These are phyloP conservation scores for Avena insularis DNA, from an alignment of 176 grass and related monocot genomes.

Conservation along the genomic window DNA sequence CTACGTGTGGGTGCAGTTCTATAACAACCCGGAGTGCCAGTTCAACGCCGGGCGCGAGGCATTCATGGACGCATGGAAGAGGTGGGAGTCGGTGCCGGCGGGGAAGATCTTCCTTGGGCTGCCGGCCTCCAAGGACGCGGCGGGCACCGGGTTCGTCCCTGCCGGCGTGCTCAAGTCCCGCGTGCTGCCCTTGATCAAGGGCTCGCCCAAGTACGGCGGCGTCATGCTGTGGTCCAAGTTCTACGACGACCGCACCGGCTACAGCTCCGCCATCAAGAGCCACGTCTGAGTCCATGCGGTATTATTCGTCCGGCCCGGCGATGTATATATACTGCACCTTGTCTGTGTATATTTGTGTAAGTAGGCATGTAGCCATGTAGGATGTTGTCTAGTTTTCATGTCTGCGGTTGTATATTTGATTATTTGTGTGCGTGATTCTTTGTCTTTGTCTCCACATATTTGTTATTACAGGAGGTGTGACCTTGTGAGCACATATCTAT, in stretches of 20 bases:
- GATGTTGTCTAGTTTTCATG: not conserved
- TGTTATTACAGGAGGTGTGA: not conserved
- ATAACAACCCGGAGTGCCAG: slow-evolving; percentile 67
- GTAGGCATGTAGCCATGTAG: not conserved
- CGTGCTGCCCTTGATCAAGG: slow-evolving; percentile 65
- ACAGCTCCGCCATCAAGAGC: slow-evolving; percentile 54
- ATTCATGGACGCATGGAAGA: slow-evolving; percentile 68
- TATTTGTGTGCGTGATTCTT: not conserved
- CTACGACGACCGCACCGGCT: slow-evolving; percentile 61
- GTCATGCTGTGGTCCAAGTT: slow-evolving; percentile 84
- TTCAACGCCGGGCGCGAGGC: slow-evolving; percentile 29
- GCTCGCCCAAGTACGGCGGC: slow-evolving; percentile 63
- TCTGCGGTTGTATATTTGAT: not conserved
- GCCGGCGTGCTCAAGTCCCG: slow-evolving; percentile 48
- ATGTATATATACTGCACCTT: not conserved
- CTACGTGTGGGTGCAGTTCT: slow-evolving; percentile 96
- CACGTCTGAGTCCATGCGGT: not conserved
- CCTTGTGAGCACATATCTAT: too few relatives aligned
- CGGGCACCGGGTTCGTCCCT: slow-evolving; percentile 60
- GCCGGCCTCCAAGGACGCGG: slow-evolving; percentile 52
- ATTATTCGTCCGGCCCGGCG: too few relatives aligned
- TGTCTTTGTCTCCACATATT: not conserved
- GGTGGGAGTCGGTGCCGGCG: slow-evolving; percentile 63
- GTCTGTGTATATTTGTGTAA: not conserved
- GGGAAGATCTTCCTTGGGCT: slow-evolving; percentile 62